Evolutionary conservation across 2,329 filamentous ascomycete species (phyloP).

Genomic region (Metarhizium robertsii): DNA sequence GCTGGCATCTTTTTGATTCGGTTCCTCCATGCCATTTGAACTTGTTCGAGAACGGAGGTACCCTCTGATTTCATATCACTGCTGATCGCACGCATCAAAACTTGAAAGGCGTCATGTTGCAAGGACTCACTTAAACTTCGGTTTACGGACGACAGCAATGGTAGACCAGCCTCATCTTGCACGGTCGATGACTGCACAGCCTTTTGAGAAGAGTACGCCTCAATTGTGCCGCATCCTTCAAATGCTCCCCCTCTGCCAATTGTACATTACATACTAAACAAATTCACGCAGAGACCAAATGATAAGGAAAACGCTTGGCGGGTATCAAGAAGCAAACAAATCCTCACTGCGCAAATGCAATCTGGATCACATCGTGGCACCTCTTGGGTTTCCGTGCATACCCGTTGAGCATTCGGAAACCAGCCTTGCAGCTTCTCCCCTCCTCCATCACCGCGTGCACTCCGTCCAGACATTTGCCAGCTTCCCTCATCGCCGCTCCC

Average conservation of each 20-base stretch:
- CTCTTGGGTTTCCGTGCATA: conserved; percentile 53
- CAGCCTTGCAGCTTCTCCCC: conserved; percentile 47
- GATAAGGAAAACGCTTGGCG: conserved; percentile 12
- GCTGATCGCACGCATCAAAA: neutral
- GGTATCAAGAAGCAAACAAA: conserved; percentile 2
- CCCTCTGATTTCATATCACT: neutral
- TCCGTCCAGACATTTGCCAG: conserved; percentile 49
- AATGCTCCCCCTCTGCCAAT: neutral
- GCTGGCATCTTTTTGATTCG: neutral
- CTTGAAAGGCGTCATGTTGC: neutral
- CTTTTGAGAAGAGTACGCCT: no score
- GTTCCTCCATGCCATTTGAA: neutral
- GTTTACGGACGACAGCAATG: neutral
- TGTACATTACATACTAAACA: neutral
- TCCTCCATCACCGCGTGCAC: conserved; percentile 55
- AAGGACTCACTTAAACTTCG: conserved; percentile 1
- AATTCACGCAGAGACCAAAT: conserved; percentile 1
- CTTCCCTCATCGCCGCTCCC: conserved; percentile 42
- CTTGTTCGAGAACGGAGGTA: neutral
- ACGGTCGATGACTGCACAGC: neutral
- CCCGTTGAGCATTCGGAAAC: conserved; percentile 52
- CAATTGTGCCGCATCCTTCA: neutral
- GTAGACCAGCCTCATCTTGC: neutral
- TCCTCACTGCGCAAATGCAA: conserved; percentile 19
- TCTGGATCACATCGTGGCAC: conserved; percentile 28